These are phyloP conservation scores for Moesziomyces globuligerus DNA, from an alignment of 1,284 basidiomycete genomes.

Conservation along the genomic window DNA sequence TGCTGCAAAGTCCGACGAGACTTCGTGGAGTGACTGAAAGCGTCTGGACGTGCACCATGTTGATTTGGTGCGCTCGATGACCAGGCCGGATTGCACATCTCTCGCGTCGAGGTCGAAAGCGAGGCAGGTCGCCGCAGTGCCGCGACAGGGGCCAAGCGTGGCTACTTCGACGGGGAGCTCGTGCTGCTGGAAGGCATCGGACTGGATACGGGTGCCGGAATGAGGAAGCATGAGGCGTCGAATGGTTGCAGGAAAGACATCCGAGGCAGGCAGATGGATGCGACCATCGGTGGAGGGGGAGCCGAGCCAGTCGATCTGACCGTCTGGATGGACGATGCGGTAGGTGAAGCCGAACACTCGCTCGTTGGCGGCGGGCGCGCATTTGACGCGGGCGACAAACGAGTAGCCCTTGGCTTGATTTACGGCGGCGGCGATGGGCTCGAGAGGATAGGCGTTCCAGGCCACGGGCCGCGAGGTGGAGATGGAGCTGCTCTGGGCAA, in stretches of 20 bases:
- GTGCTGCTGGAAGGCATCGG: neutral
- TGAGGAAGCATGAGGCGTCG: slow-evolving; percentile 16
- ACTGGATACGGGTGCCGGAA: slow-evolving; percentile 6
- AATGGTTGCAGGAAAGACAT: slow-evolving; percentile 2
- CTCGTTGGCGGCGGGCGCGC: slow-evolving; percentile 6
- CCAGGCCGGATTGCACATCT: slow-evolving; percentile 22
- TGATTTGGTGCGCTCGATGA: slow-evolving; percentile 46
- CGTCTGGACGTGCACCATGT: slow-evolving; percentile 45
- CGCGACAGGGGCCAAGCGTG: slow-evolving; percentile 1
- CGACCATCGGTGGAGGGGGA: slow-evolving; percentile 35
- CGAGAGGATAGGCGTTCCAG: slow-evolving; percentile 28
- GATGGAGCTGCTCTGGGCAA: slow-evolving; percentile 2
- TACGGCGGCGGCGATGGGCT: slow-evolving; percentile 3
- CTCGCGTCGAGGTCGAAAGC: slow-evolving; percentile 23
- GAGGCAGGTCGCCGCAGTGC: neutral
- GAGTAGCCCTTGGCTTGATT: slow-evolving; percentile 9
- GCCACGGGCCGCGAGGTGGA: slow-evolving; percentile 14
- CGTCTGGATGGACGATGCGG: slow-evolving; percentile 36
- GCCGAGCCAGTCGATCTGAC: slow-evolving; percentile 43
- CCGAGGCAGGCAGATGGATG: slow-evolving; percentile 12
- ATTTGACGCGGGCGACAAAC: slow-evolving; percentile 25
- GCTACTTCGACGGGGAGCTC: slow-evolving; percentile 3
- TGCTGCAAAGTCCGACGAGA: slow-evolving; percentile 25
- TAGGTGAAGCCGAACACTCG: slow-evolving; percentile 35
- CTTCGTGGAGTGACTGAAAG: slow-evolving; percentile 18